Conservation (phyloP, 179 eudicot species). For the Camellia oleifera region DNA sequence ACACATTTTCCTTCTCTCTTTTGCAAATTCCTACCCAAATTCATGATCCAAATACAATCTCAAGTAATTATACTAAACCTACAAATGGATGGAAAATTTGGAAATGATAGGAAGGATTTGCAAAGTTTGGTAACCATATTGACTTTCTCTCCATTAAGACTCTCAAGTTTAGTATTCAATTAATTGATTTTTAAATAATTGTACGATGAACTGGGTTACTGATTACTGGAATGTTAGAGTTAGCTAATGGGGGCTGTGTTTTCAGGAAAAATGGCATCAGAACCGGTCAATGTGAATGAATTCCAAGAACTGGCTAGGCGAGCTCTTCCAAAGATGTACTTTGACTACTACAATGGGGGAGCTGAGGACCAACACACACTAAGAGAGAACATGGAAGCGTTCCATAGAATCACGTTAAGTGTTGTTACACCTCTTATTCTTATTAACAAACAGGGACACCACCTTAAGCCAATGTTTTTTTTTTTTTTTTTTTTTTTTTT, state of each 20-base stretch:
- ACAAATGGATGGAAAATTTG: not conserved
- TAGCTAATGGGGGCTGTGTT: not conserved
- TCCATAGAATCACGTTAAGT: conserved; percentile 51
- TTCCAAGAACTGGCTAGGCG: conserved; percentile 67
- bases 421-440: not conserved
- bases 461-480: not conserved
- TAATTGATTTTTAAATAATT: not conserved
- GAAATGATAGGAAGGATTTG: not conserved
- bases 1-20: no score
- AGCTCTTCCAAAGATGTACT: conserved; percentile 82
- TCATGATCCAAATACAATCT: no score
- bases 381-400: conserved; percentile 57
- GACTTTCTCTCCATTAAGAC: not conserved
- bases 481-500: no score
- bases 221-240: not conserved
- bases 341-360: conserved; percentile 67
- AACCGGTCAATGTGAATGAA: conserved; percentile 57
- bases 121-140: not conserved
- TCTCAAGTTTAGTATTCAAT: not conserved
- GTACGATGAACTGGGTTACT: not conserved
- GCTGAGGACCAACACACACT: conserved; percentile 84
- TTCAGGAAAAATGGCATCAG: conserved; percentile 48
- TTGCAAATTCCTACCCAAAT: no score
- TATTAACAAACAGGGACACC: not conserved
- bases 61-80: not conserved